Percentiles rank a stretch among this genome's conserved stretches.
These are phyloP conservation scores for Prunella vulgaris DNA, from an alignment of 257 asterid genomes.

Conservation along the genomic window DNA sequence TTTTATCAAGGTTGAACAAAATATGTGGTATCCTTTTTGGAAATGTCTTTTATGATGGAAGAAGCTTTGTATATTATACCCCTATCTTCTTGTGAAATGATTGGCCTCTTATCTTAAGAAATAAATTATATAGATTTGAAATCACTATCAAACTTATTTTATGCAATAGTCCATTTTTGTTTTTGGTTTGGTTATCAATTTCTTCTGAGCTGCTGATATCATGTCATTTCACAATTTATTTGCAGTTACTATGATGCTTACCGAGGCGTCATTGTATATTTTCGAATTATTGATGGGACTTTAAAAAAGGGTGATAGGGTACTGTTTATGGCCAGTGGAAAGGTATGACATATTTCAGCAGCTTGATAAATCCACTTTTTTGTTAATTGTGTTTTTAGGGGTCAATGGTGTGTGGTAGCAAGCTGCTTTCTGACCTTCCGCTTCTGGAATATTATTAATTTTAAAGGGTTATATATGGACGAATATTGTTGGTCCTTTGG, in stretches of 20 bases:
- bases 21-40: background rate
- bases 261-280: conserved; percentile 93
- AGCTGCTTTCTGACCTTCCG: conserved; percentile 3
- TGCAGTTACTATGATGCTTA: conserved; percentile 93
- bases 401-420: background rate
- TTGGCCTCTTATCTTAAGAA: background rate
- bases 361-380: conserved; percentile 7
- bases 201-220: conserved; percentile 23
- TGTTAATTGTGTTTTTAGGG: conserved; percentile 11
- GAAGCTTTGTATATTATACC: background rate
- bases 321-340: conserved; percentile 92
- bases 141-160: background rate
- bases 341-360: conserved; percentile 43
- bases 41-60: background rate
- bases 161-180: background rate
- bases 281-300: conserved; percentile 89
- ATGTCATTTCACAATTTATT: conserved; percentile 17
- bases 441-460: background rate
- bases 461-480: conserved; percentile 1
- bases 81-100: conserved; percentile 5
- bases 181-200: conserved; percentile 7
- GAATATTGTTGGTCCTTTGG: too few relatives aligned
- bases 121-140: background rate
- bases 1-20: background rate
- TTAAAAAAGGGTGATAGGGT: conserved; percentile 81